Percentiles rank a stretch among this genome's conserved stretches.
Conservation (phyloP, 2,329 filamentous ascomycete genomes). For the Parasarocladium wereldwijsianum region DNA sequence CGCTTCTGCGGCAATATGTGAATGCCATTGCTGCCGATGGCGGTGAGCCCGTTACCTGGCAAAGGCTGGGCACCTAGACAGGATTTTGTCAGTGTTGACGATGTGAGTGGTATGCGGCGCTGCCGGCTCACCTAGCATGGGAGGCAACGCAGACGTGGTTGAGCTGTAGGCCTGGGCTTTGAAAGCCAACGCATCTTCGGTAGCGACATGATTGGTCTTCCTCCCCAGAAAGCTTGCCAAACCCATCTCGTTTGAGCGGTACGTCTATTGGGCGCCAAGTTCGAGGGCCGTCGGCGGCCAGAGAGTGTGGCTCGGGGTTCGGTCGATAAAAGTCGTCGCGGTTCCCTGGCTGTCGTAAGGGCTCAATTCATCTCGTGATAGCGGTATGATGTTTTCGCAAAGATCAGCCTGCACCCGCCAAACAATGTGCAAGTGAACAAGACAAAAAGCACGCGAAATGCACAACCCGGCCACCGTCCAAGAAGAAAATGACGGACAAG, state of each 20-base stretch:
- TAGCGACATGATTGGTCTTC: conserved; percentile 1
- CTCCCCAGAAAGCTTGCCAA: conserved; percentile 5
- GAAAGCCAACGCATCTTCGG: background rate
- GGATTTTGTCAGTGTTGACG: background rate
- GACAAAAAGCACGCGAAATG: too few relatives aligned
- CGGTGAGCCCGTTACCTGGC: conserved; percentile 7
- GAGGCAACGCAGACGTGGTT: conserved; percentile 5
- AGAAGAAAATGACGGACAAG: too few relatives aligned
- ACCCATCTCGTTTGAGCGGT: conserved; percentile 5
- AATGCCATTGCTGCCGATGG: conserved; percentile 5
- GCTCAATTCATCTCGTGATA: too few relatives aligned
- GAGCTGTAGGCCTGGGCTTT: conserved; percentile 6
- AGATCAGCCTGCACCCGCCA: too few relatives aligned
- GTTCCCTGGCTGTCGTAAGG: too few relatives aligned
- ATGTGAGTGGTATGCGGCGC: background rate
- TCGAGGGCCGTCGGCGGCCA: too few relatives aligned
- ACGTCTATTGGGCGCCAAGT: too few relatives aligned
- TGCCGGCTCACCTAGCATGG: conserved; percentile 5
- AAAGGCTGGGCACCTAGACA: conserved; percentile 5
- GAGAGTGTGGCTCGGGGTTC: too few relatives aligned
- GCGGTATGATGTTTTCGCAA: too few relatives aligned
- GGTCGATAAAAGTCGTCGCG: too few relatives aligned
- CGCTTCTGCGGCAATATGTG: conserved; percentile 5
- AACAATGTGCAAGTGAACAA: too few relatives aligned
- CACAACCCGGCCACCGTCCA: too few relatives aligned